phyloP scores from a whole-genome alignment of 73 alveolate species.

The Tetrahymena elliotti region DNA sequence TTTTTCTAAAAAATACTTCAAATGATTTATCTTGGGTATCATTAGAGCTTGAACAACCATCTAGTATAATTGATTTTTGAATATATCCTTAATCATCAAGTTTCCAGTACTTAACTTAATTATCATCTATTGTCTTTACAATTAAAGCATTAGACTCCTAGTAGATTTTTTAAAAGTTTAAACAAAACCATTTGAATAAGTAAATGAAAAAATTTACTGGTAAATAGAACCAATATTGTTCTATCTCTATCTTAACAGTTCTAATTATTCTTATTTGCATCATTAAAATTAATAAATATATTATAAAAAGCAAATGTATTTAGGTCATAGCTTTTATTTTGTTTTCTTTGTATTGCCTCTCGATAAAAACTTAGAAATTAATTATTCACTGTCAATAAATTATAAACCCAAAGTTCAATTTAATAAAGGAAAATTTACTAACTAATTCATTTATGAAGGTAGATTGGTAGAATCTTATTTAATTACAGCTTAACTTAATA shows the following conservation, averaged over 20 bases:
- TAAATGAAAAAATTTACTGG: neutral
- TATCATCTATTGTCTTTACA: neutral
- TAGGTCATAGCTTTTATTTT: neutral
- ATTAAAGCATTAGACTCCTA: neutral
- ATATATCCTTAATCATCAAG: neutral
- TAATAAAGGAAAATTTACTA: too few relatives aligned
- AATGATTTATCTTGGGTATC: neutral
- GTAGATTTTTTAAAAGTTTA: neutral
- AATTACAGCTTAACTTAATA: neutral
- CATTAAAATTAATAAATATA: too few relatives aligned
- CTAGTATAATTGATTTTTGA: neutral
- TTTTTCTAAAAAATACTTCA: neutral
- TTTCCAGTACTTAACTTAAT: neutral
- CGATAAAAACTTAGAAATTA: too few relatives aligned
- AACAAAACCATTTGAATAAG: too few relatives aligned
- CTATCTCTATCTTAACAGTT: neutral
- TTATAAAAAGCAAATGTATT: neutral
- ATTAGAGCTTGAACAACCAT: neutral
- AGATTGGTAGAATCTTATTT: neutral
- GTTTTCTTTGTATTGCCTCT: too few relatives aligned
- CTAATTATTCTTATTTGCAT: too few relatives aligned
- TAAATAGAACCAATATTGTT: neutral
- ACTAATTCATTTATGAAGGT: too few relatives aligned
- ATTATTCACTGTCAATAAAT: too few relatives aligned
- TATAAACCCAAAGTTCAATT: too few relatives aligned